A percentile compares a stretch with the other conserved stretches of the same genome.
Evolutionary conservation across 2,329 filamentous ascomycete genomes (phyloP).

Genomic region (Botryosphaeria dothidea): DNA sequence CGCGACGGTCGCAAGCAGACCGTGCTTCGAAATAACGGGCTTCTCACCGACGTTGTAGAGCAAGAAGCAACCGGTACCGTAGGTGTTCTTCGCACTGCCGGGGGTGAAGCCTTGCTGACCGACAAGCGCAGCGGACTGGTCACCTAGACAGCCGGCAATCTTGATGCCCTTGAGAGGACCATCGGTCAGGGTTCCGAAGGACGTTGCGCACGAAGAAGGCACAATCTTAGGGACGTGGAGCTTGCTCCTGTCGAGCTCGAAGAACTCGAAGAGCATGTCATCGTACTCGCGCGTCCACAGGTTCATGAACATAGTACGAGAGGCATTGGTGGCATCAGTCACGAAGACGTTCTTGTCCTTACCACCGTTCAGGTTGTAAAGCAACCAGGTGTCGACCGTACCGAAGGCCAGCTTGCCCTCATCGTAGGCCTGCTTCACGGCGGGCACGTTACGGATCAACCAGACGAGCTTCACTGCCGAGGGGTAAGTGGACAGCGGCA

Average conservation of each 20-base stretch:
- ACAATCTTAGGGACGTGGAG: conserved; percentile 80
- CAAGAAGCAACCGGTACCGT: conserved; percentile 86
- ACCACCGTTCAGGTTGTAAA: conserved; percentile 81
- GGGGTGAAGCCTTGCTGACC: conserved; percentile 82
- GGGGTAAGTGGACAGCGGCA: conserved; percentile 85
- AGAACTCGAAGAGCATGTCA: conserved; percentile 74
- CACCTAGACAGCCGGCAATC: conserved; percentile 83
- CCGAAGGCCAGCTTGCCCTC: conserved; percentile 77
- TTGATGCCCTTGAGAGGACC: conserved; percentile 69
- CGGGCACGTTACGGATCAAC: conserved; percentile 71
- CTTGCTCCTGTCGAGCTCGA: conserved; percentile 71
- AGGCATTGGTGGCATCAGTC: conserved; percentile 85
- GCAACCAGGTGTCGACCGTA: conserved; percentile 85
- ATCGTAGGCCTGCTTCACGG: conserved; percentile 73
- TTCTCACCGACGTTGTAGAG: conserved; percentile 85
- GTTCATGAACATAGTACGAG: conserved; percentile 94
- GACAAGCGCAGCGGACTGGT: conserved; percentile 83
- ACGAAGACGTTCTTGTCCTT: conserved; percentile 69
- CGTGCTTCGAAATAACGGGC: conserved; percentile 81
- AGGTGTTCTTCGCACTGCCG: conserved; percentile 86
- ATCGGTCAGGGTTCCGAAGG: conserved; percentile 67
- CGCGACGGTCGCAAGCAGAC: conserved; percentile 81
- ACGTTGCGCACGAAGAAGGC: conserved; percentile 72
- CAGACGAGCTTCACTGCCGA: conserved; percentile 84
- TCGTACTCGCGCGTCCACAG: conserved; percentile 79